Percentiles rank a stretch among this genome's conserved stretches.
phyloP scores from a whole-genome alignment of 257 asterid species.

The Nicotiana obtusifolia region DNA sequence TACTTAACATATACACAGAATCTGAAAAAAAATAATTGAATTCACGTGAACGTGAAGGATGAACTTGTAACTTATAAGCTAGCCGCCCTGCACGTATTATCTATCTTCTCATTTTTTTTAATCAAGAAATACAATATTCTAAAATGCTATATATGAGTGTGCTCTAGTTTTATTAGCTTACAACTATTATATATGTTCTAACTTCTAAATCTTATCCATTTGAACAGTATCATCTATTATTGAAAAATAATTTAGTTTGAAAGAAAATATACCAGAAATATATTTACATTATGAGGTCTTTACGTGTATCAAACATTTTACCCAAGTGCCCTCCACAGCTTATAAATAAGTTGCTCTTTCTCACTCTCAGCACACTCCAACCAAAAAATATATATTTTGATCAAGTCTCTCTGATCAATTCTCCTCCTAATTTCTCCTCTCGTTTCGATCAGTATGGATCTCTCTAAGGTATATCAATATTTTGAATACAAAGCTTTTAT shows the following conservation, averaged over 20 bases:
- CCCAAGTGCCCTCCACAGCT: neutral
- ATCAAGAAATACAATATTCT: no score
- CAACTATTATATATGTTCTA: neutral
- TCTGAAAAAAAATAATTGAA: no score
- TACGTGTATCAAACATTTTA: neutral
- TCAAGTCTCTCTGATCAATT: neutral
- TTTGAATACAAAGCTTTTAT: neutral
- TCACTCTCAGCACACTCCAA: neutral
- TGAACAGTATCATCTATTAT: neutral
- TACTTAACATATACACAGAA: no score
- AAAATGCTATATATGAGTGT: neutral
- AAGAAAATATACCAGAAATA: no score
- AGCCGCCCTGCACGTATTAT: no score
- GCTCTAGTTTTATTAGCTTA: neutral
- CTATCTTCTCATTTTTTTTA: no score
- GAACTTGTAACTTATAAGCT: no score
- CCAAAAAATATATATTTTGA: neutral
- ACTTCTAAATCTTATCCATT: conserved; percentile 2
- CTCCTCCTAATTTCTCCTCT: neutral
- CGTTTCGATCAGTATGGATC: conserved; percentile 5
- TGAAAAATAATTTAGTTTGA: no score
- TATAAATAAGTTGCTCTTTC: conserved; percentile 7
- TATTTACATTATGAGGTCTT: neutral
- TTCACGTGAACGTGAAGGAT: no score
- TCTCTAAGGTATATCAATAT: conserved; percentile 4